Percentiles rank a stretch among this genome's conserved stretches.
Conservation (phyloP, 176 grass and related monocot genomes). For the Oryza glaberrima region DNA sequence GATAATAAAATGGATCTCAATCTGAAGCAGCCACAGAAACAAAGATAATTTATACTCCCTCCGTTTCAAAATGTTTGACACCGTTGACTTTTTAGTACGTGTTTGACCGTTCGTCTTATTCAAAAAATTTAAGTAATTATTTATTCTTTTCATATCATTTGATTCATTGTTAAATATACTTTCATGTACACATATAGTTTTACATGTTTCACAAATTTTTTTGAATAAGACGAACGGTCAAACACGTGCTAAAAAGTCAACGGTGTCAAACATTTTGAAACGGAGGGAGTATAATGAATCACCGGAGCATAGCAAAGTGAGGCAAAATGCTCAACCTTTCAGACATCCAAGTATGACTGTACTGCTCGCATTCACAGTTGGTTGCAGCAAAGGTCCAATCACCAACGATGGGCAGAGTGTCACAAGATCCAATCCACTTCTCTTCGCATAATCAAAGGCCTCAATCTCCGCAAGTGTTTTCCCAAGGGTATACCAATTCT, state of each 20-base stretch:
- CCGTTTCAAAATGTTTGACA: no score
- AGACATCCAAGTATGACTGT: conserved; percentile 50
- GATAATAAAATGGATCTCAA: background rate
- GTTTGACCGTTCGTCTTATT: no score
- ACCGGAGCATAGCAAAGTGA: background rate
- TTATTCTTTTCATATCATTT: no score
- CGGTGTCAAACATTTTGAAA: no score
- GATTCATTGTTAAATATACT: no score
- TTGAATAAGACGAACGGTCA: no score
- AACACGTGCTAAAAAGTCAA: no score
- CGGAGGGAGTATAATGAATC: background rate
- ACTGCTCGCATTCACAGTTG: conserved; percentile 71
- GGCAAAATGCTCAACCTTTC: conserved; percentile 47
- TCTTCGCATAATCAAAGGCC: conserved; percentile 53
- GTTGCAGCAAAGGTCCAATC: conserved; percentile 62
- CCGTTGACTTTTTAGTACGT: no score
- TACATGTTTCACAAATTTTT: no score
- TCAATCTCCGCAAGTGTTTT: conserved; percentile 67
- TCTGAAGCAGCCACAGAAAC: background rate
- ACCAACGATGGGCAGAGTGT: conserved; percentile 62
- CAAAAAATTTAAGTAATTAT: no score
- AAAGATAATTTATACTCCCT: background rate
- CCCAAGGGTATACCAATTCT: conserved; percentile 69
- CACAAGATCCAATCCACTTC: conserved; percentile 52
- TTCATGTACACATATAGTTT: no score